phyloP scores from a whole-genome alignment of 2,329 filamentous ascomycete species.

The Aureobasidium lini region DNA sequence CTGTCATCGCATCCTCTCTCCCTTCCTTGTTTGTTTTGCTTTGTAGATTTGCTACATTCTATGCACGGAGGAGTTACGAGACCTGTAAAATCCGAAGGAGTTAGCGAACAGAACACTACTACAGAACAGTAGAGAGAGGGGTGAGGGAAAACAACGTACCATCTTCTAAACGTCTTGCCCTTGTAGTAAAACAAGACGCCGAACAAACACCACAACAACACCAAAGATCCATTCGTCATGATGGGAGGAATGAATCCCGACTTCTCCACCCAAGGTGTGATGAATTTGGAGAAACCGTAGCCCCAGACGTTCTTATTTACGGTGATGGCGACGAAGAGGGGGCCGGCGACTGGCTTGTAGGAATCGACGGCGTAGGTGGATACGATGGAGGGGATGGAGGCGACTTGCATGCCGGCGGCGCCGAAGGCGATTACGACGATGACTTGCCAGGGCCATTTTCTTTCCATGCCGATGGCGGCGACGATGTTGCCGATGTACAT shows the following conservation, averaged over 20 bases:
- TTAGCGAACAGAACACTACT: not conserved
- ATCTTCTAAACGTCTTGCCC: slow-evolving; percentile 52
- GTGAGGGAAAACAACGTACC: slow-evolving; percentile 23
- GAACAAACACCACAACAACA: slow-evolving; percentile 47
- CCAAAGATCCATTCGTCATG: slow-evolving; percentile 52
- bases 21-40: not conserved
- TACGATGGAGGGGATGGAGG: slow-evolving; percentile 52
- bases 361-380: slow-evolving; percentile 55
- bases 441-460: slow-evolving; percentile 44
- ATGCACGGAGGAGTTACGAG: slow-evolving; percentile 46
- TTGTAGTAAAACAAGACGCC: slow-evolving; percentile 50
- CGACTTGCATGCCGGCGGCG: slow-evolving; percentile 51
- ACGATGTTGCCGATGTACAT: slow-evolving; percentile 51
- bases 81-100: not conserved
- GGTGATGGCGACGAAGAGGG: slow-evolving; percentile 53
- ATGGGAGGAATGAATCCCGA: slow-evolving; percentile 49
- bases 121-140: not conserved
- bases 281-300: slow-evolving; percentile 48
- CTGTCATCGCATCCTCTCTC: not conserved
- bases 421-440: slow-evolving; percentile 54
- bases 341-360: slow-evolving; percentile 56
- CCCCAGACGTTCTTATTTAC: slow-evolving; percentile 60
- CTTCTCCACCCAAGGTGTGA: slow-evolving; percentile 40
- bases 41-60: slow-evolving; percentile 30
- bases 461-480: slow-evolving; percentile 34